These are phyloP conservation scores for Phaeotremella skinneri DNA, from an alignment of 768 basidiomycete genomes.

Conservation along the genomic window DNA sequence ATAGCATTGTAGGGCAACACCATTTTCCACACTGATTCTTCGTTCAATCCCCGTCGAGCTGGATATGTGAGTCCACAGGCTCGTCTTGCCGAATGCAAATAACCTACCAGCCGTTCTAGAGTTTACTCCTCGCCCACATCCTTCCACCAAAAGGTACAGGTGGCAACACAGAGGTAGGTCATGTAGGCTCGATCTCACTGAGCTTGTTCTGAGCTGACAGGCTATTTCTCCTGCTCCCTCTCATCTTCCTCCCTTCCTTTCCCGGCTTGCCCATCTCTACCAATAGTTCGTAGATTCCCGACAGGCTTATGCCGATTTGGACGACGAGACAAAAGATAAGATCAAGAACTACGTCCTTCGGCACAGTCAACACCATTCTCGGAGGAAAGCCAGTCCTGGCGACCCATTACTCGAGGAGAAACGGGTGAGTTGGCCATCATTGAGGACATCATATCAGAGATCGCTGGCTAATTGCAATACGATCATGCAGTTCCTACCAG, in stretches of 20 bases:
- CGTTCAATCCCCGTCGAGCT: constrained; percentile 26
- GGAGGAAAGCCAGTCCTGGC: constrained; percentile 17
- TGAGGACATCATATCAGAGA: constrained; percentile 2
- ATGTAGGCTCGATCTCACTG: not conserved
- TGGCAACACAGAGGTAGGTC: constrained; percentile 18
- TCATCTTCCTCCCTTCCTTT: too few relatives aligned
- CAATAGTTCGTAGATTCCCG: constrained; percentile 24
- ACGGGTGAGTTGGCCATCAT: constrained; percentile 4
- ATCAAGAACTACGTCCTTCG: constrained; percentile 12
- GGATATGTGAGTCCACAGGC: constrained; percentile 10
- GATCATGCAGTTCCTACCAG: constrained; percentile 5
- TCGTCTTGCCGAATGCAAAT: not conserved
- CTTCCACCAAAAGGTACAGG: constrained; percentile 16
- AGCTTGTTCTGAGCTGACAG: constrained; percentile 4
- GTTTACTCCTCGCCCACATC: constrained; percentile 15
- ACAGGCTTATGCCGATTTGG: constrained; percentile 18
- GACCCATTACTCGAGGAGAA: constrained; percentile 12
- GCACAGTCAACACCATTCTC: constrained; percentile 19
- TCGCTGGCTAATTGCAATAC: not conserved
- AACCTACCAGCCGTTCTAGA: not conserved
- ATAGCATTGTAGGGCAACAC: constrained; percentile 7
- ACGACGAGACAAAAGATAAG: constrained; percentile 8
- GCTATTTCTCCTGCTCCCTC: too few relatives aligned
- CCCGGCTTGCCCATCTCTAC: not conserved
- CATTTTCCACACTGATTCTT: constrained; percentile 23